Base-by-base conservation (phyloP, 495 filamentous ascomycete species). In the Oleoguttula mirabilis region DNA sequence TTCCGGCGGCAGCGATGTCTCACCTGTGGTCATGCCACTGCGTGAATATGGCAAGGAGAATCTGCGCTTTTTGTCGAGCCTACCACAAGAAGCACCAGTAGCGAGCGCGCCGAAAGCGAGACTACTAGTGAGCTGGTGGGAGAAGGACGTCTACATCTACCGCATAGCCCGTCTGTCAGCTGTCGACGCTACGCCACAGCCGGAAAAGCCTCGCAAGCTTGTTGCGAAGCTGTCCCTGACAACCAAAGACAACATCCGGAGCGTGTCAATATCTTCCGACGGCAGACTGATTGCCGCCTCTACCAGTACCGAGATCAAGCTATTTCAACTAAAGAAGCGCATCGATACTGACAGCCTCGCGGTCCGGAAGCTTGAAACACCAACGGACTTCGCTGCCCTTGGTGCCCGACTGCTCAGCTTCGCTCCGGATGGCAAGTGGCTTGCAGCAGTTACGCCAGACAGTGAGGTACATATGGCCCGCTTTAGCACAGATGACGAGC, bases 61-160 rank as follows among this genome's bases (percentile, higher is more conserved):
- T 51, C 82, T 92, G 57, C 68, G 85, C 24, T 71, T 76, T 1
- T 67, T 99, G 8, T 75, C 88, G 4, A 72, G 74, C 51, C 67
- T 95, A 15, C 88, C 90, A 0, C 90, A 94, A 60, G 69, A 70
- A 14, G 71, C 80, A 1, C 72, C 75, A 3, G 53, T 94, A 6
- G 65, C 73, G 21, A 84, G 82, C 38, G 76, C 86, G 10, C 70
- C 78, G 2, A 74, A 70, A 15, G 72, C 72, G 22, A 71, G 88
- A 25, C 59, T 93, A 14, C 63, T 98, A 10, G 74, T 88, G 63
- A 86, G 83, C 54, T 96, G 85, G 80, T 99, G 90, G 90, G 82
- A 88, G 39, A 71, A 79, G 47, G 83, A 94, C 52, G 65, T 95
- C 19, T 76, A 76, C 45, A 75, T 99, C 45, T 99, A 87, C 87